Evolutionary conservation across 768 basidiomycete species (phyloP).

Genomic region (Phanerochaete sordida): DNA sequence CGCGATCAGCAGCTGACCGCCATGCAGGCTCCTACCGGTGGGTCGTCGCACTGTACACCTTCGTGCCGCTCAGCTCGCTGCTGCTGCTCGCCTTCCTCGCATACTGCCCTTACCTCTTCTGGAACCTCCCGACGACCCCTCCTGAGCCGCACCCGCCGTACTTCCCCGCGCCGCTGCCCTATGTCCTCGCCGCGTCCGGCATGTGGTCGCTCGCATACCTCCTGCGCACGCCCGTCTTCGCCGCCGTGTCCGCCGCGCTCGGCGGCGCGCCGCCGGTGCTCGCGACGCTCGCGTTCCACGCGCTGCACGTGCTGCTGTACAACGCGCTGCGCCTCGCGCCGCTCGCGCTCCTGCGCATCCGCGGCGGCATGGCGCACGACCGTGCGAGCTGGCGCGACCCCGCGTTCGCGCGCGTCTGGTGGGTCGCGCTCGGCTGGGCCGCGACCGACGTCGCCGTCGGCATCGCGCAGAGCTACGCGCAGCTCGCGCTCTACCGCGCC

Average conservation of each 20-base stretch:
- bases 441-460: slow-evolving; percentile 62
- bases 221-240: slow-evolving; percentile 46
- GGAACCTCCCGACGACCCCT: slow-evolving; percentile 29
- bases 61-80: slow-evolving; percentile 53
- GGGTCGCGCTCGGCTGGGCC: slow-evolving; percentile 75
- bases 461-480: slow-evolving; percentile 68
- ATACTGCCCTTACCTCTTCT: slow-evolving; percentile 45
- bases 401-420: slow-evolving; percentile 70
- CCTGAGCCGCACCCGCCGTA: slow-evolving; percentile 38
- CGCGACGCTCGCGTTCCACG: slow-evolving; percentile 34
- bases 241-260: slow-evolving; percentile 28
- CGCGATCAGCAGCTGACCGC: slow-evolving; percentile 6
- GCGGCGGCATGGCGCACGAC: slow-evolving; percentile 36
- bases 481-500: slow-evolving; percentile 63
- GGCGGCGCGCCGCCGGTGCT: slow-evolving; percentile 24
- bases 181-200: slow-evolving; percentile 56
- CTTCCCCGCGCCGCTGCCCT: slow-evolving; percentile 63
- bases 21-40: slow-evolving; percentile 58
- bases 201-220: slow-evolving; percentile 60
- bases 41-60: slow-evolving; percentile 51
- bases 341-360: slow-evolving; percentile 50
- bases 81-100: slow-evolving; percentile 49
- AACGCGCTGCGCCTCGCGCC: slow-evolving; percentile 53
- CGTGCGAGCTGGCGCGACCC: slow-evolving; percentile 51
- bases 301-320: slow-evolving; percentile 47